A percentile compares a stretch with the other conserved stretches of the same genome.
These are phyloP conservation scores for Passalora sequoiae DNA, from an alignment of 2,329 filamentous ascomycete species.

Conservation along the genomic window DNA sequence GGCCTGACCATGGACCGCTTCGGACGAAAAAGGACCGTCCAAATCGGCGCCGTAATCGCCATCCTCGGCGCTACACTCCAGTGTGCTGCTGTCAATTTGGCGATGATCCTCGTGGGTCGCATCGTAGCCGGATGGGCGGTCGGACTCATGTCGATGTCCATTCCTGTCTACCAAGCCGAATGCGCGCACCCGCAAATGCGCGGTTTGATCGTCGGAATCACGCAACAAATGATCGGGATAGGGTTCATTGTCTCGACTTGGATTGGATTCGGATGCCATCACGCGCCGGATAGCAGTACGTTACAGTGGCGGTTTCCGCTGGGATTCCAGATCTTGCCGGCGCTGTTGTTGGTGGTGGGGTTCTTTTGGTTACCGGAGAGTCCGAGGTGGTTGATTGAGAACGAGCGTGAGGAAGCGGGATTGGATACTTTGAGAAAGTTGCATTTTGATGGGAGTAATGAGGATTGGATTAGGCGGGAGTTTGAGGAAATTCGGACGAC, in stretches of 20 bases:
- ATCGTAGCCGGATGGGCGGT: slow-evolving; percentile 57
- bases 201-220: slow-evolving; percentile 53
- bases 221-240: slow-evolving; percentile 54
- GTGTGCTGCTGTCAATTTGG: slow-evolving; percentile 50
- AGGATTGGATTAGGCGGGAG: slow-evolving; percentile 56
- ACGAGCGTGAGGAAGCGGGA: slow-evolving; percentile 21
- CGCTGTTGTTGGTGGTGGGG: slow-evolving; percentile 40
- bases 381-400: slow-evolving; percentile 24
- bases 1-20: slow-evolving; percentile 58
- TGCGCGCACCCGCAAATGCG: slow-evolving; percentile 54
- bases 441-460: slow-evolving; percentile 50
- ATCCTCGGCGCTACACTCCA: slow-evolving; percentile 56
- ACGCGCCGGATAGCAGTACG: slow-evolving; percentile 33
- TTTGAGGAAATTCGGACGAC: slow-evolving; percentile 58
- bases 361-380: slow-evolving; percentile 34
- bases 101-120: slow-evolving; percentile 55
- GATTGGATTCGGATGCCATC: slow-evolving; percentile 47
- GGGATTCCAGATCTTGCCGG: slow-evolving; percentile 44
- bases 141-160: slow-evolving; percentile 54
- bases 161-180: slow-evolving; percentile 61
- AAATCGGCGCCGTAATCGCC: slow-evolving; percentile 56
- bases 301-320: slow-evolving; percentile 40
- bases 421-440: slow-evolving; percentile 41
- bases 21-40: slow-evolving; percentile 55
- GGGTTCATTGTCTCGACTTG: slow-evolving; percentile 54